Base-by-base conservation (phyloP, 1,284 basidiomycete genomes). In the Cryptococcus sp. region DNA sequence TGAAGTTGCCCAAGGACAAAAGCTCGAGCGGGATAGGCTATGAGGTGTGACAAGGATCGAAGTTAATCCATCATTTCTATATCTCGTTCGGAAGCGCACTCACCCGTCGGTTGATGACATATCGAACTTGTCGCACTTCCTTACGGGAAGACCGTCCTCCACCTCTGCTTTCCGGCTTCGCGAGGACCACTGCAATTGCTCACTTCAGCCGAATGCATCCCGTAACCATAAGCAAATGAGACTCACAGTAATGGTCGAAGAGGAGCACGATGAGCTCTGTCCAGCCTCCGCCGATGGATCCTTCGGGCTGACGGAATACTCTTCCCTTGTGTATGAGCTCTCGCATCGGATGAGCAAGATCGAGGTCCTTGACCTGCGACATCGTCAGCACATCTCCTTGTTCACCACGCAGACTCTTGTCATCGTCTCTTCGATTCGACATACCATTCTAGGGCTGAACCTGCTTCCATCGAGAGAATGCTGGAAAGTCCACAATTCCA, bases 21-120 rank as follows among this genome's bases (percentile, higher is more conserved):
- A 97, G 82, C 69, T 94, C 92, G 60, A 96, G 81, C 4, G 93
- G 92, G 52, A 95, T 91, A 0, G 93, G 93, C 89, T 93, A 57
- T 15, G 47, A 11, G 41, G 16, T n/a, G n/a, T n/a, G n/a, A n/a
- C n/a, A n/a, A n/a, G n/a, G n/a, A 23, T 25, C 25, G 25, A 35
- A 25, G 25, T n/a, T 20, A 23, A 25, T 7, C 46, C 15, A 57
- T 48, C 42, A 54, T 38, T n/a, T 25, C 25, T 25, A 39, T 11
- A 30, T 20, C 1, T 23, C 4, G n/a, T 25, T 11, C 8, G 23
- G 48, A 46, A 38, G 40, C 20, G 15, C n/a, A 79, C 85, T 68
- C 68, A 91, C 91, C 67, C 89, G 82, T 61, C 89, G 84, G 73
- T 88, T 88, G 62, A 95, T 72, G 35, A 67, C 61, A 55, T 75